These are phyloP conservation scores for Entomortierella lignicola DNA, from an alignment of 192 early-diverging fungal species.

Conservation along the genomic window DNA sequence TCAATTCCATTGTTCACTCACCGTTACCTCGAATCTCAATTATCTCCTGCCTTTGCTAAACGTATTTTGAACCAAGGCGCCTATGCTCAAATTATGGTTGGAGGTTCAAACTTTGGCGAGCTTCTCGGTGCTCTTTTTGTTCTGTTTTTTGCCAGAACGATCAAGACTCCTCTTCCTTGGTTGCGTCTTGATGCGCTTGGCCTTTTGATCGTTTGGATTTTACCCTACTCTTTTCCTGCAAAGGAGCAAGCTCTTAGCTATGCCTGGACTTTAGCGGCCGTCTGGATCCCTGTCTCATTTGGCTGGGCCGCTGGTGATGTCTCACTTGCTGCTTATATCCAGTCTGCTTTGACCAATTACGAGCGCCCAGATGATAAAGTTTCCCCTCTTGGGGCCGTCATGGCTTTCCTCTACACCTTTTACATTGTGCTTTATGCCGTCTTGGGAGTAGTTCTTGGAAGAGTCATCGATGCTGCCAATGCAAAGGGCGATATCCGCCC, in stretches of 20 bases:
- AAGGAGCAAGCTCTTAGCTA: constrained; percentile 21
- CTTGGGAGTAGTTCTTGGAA: constrained; percentile 56
- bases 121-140: constrained; percentile 63
- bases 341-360: constrained; percentile 51
- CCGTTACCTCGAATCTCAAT: constrained; percentile 65
- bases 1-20: constrained; percentile 65
- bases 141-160: constrained; percentile 55
- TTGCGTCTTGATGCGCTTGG: constrained; percentile 64
- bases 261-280: constrained; percentile 62
- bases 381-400: constrained; percentile 64
- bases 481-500: constrained; percentile 32
- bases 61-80: constrained; percentile 54
- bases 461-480: constrained; percentile 48
- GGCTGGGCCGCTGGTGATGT: constrained; percentile 73
- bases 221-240: constrained; percentile 39
- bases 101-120: constrained; percentile 73
- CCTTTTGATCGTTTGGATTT: constrained; percentile 53
- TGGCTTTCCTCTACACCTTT: constrained; percentile 66
- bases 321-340: constrained; percentile 63
- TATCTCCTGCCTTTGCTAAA: constrained; percentile 64
- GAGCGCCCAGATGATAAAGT: constrained; percentile 49
- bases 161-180: constrained; percentile 67
- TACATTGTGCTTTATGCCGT: constrained; percentile 64
- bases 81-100: constrained; percentile 61
- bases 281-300: constrained; percentile 62